A percentile compares a stretch with the other conserved stretches of the same genome.
Conservation (phyloP, 306 rosid genomes). For the Prunus campanulata region DNA sequence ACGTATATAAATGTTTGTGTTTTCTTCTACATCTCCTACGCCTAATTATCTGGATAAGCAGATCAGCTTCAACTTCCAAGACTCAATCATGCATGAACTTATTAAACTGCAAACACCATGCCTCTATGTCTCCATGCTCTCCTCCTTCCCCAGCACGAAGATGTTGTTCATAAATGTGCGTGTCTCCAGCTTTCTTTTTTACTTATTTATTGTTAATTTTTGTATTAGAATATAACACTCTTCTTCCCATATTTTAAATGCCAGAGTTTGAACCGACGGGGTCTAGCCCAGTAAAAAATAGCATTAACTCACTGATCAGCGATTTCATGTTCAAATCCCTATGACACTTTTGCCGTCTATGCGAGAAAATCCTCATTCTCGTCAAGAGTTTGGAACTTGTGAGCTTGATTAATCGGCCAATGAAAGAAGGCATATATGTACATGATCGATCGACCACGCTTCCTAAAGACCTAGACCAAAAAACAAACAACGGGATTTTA, state of each 20-base stretch:
- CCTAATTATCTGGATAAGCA: too few species aligned
- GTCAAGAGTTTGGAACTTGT: background rate
- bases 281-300: fast-evolving
- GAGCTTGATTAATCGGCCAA: background rate
- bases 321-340: fast-evolving
- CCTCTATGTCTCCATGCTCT: background rate
- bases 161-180: background rate
- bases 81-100: background rate
- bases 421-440: background rate
- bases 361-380: fast-evolving
- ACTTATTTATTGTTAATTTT: too few species aligned
- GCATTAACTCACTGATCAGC: too few species aligned
- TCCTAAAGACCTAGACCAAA: background rate
- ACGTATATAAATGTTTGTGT: too few species aligned
- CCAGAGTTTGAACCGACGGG: too few species aligned
- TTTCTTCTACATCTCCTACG: too few species aligned
- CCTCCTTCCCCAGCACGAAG: background rate
- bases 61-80: too few species aligned
- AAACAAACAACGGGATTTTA: too few species aligned
- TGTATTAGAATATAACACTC: background rate
- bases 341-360: too few species aligned
- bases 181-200: background rate
- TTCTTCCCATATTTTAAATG: background rate
- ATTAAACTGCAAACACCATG: background rate
- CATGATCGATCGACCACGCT: background rate